These are phyloP conservation scores for Coniferiporia weirii DNA, from an alignment of 1,284 basidiomycete genomes.

Conservation along the genomic window DNA sequence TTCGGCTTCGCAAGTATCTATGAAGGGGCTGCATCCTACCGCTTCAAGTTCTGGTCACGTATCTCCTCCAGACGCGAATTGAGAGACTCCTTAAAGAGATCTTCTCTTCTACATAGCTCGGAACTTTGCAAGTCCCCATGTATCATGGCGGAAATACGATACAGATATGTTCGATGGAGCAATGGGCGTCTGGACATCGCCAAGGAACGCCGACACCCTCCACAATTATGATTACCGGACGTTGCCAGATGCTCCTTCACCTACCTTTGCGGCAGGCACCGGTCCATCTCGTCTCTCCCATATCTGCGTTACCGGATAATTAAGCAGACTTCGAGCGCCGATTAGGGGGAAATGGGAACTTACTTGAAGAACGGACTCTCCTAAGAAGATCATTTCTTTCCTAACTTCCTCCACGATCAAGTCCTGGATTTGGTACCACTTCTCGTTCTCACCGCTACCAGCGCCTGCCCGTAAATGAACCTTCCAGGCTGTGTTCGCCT, in stretches of 20 bases:
- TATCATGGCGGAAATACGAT: neutral
- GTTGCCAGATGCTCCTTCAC: slow-evolving; percentile 18
- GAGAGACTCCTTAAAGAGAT: neutral
- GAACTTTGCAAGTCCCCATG: neutral
- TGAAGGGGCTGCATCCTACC: neutral
- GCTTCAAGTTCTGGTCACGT: neutral
- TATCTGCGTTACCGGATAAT: slow-evolving; percentile 40
- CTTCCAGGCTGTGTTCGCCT: slow-evolving; percentile 87
- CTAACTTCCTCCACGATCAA: slow-evolving; percentile 93
- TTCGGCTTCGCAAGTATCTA: neutral
- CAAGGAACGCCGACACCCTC: neutral
- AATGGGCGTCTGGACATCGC: neutral
- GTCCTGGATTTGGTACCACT: slow-evolving; percentile 98
- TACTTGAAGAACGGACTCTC: slow-evolving; percentile 93
- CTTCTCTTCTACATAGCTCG: neutral
- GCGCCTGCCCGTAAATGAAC: slow-evolving; percentile 78
- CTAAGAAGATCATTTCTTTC: slow-evolving; percentile 97
- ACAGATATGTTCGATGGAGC: neutral
- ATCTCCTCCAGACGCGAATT: neutral
- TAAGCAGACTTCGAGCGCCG: slow-evolving; percentile 11
- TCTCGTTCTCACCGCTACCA: slow-evolving; percentile 79
- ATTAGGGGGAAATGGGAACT: slow-evolving; percentile 12
- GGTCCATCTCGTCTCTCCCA: slow-evolving; percentile 50
- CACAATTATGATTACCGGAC: neutral
- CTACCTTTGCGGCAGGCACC: slow-evolving; percentile 26